Base-by-base conservation (phyloP, 208 protist genomes). In the Trypanosoma rangeli region DNA sequence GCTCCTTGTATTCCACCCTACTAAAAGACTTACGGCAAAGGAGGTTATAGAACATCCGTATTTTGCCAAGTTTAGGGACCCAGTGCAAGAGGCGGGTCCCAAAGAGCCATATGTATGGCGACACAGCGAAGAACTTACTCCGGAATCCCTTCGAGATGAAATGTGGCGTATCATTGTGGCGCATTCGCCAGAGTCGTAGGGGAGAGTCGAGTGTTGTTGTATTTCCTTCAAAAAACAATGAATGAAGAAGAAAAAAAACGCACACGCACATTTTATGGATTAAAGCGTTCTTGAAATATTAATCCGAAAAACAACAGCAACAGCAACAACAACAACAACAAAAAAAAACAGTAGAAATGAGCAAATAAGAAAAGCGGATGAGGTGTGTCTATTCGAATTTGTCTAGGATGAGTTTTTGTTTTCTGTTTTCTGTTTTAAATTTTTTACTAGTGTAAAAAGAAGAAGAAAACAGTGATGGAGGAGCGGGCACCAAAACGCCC, bases 1-100 rank as follows among this genome's bases (percentile, higher is more conserved):
- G 61, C 82, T 99, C 9, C 83, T 99, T 24, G 92, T 98, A 46
- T 99, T 99, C 72, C 97, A 99, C 69, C 98, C 98, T 26, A 82
- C 93, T 8, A 97, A 97, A 80, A 86, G 98, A 33, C 76, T 98
- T 33, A 98, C 94, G 1, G 93, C 95, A 18, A 89, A 87, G 50
- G 82, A 98, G 62, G 92, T 97, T n/a, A 87, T 99, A 54, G 90
- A 92, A 66, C 96, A 99, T 71, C 89, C 93, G 5, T 99, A 97
- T 73, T 96, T 99, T 85, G 42, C 63, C 2, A 88, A 91, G 53
- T 98, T 97, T 82, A 82, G 92, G 31, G 82, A 97, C 58, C 70
- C 89, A 22, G 78, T 70, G 15, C 82, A 90, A 16, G 97, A 98
- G 64, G 80, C 87, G 16, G 77, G 37, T 3, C 82, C 87, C 12